Base-by-base conservation (phyloP, 2,329 filamentous ascomycete genomes). In the Colletotrichum sidae region DNA sequence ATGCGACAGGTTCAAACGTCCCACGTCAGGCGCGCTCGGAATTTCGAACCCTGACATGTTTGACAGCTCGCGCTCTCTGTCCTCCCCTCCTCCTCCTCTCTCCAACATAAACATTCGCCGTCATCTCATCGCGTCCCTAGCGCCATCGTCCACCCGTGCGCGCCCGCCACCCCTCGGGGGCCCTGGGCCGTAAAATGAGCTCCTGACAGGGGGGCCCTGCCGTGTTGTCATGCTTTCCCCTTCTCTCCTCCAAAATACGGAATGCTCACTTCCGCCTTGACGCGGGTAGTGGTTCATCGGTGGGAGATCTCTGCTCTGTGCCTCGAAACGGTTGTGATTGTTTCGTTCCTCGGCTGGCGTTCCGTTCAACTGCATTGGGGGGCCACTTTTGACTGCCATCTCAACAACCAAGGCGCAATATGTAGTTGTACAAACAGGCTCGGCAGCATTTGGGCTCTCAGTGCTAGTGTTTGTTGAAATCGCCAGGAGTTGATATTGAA, bases 121-220 rank as follows among this genome's bases (percentile, higher is more conserved):
- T 33, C 55, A 11, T 45, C 47, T 52, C 39, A 49, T 35, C 55
- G 17, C 17, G 17, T 17, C 17, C 17, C 17, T 17, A 17, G 17
- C 17, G 37, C 25, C 25, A 54, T 41, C 42, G 25, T 52, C 42
- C 11, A 47, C 58, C 46, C 52, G 50, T 39, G 50, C 57, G 53
- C 52, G 62, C 55, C 46, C 60, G 49, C 35, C 55, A 38, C 15
- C 25, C 55, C 37, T 42, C 38, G 38, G 44, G 12, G 51, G 17
- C n/a, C 53, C n/a, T 50, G 52, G 47, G 59, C 54, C 42, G 37
- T 33, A 42, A 66, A 57, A 66, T 66, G 63, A 66, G 59, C 49
- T 53, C 51, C 47, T 53, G 42, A 34, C 59, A 49, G 58, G 56
- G 25, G 57, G 47, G 17, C 63, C 63, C 53, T 63, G 52, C 45